phyloP scores from a whole-genome alignment of 2,329 filamentous ascomycete genomes.

The Ophiocordyceps camponoti-leonardi region DNA sequence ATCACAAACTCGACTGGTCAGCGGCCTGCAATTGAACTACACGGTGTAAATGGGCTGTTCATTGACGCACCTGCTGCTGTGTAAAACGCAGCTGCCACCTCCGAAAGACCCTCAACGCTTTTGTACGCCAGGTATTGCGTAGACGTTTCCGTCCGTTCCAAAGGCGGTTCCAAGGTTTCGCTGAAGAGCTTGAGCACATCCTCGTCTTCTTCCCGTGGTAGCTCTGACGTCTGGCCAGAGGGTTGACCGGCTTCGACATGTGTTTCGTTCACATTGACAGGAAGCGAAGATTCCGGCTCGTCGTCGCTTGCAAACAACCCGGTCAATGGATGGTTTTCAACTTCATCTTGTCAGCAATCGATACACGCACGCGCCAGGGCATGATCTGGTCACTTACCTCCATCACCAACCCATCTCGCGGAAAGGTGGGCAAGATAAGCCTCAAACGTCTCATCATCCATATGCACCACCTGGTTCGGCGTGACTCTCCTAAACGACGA shows the following conservation, averaged over 20 bases:
- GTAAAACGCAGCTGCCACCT: conserved; percentile 14
- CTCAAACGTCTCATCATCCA: conserved; percentile 47
- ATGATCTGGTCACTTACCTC: conserved; percentile 10
- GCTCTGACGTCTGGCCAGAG: no score
- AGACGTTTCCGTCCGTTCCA: not conserved
- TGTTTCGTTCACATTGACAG: conserved; percentile 3
- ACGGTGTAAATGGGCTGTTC: not conserved
- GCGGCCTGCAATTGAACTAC: not conserved
- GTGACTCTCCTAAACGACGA: conserved; percentile 32
- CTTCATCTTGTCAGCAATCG: conserved; percentile 4
- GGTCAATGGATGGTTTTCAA: conserved; percentile 10
- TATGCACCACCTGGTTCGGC: conserved; percentile 43
- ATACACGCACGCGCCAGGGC: no score
- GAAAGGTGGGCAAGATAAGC: conserved; percentile 37
- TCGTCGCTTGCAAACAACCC: conserved; percentile 18
- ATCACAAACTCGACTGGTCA: not conserved
- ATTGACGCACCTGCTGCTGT: conserved; percentile 11
- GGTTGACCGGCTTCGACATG: no score
- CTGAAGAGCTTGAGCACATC: conserved; percentile 5
- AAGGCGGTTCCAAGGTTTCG: conserved; percentile 3
- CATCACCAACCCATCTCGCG: conserved; percentile 13
- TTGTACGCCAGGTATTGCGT: conserved; percentile 14
- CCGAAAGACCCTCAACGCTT: conserved; percentile 13
- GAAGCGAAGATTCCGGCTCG: conserved; percentile 4
- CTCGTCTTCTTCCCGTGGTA: no score